phyloP scores from a whole-genome alignment of 2,329 filamentous ascomycete species.

The Cordyceps farinosa region DNA sequence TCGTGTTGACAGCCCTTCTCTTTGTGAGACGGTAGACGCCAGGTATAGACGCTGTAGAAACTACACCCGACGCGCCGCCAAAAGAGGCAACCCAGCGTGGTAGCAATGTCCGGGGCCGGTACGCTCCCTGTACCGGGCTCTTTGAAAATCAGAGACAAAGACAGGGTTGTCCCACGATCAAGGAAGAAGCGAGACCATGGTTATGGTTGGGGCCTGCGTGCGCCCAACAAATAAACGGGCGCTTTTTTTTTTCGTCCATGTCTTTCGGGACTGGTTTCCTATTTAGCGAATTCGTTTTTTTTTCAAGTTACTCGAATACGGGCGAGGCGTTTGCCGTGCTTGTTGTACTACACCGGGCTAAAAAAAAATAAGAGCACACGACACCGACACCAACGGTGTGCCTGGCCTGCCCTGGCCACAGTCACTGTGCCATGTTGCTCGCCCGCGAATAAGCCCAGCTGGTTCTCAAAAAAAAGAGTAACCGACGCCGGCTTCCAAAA shows the following conservation, averaged over 20 bases:
- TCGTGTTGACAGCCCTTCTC: not conserved
- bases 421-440: too few species aligned
- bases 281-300: not conserved
- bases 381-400: not conserved
- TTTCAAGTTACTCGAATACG: not conserved
- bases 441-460: not conserved
- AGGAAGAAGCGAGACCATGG: not conserved
- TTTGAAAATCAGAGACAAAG: not conserved
- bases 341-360: not conserved
- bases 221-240: too few species aligned
- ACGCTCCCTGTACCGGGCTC: constrained; percentile 11
- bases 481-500: too few species aligned
- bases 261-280: too few species aligned
- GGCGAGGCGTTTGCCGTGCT: not conserved
- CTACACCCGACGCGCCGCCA: not conserved
- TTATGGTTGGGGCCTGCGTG: not conserved
- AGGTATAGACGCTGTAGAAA: constrained; percentile 14
- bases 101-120: constrained; percentile 10
- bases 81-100: constrained; percentile 4
- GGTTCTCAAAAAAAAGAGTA: not conserved
- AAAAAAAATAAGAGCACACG: not conserved
- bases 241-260: too few species aligned
- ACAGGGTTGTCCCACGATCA: not conserved
- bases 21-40: not conserved
- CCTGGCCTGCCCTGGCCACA: too few species aligned